Conservation (phyloP, 352 stramenopile genomes). For the Pythium plurisporium region DNA sequence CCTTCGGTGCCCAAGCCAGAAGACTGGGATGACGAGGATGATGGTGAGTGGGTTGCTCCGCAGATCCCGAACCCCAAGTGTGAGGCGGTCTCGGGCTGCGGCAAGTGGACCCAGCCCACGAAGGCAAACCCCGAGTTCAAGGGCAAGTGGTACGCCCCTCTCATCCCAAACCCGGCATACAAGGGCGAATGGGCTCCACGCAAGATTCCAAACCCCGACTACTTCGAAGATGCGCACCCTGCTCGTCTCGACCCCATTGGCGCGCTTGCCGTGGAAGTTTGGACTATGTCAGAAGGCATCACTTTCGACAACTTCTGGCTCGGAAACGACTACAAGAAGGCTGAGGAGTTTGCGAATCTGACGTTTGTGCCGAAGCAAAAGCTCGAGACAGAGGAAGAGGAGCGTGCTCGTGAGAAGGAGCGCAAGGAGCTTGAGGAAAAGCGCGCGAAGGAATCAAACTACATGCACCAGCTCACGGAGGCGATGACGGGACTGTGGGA, state of each 20-base stretch:
- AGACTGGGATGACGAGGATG: conserved; percentile 94
- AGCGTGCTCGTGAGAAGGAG: conserved; percentile 47
- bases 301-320: conserved; percentile 93
- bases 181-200: conserved; percentile 88
- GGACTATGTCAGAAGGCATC: conserved; percentile 87
- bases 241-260: conserved; percentile 85
- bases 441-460: conserved; percentile 43
- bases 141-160: conserved; percentile 88
- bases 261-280: conserved; percentile 89
- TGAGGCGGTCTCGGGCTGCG: conserved; percentile 77
- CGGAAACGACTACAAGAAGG: conserved; percentile 76
- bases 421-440: conserved; percentile 29
- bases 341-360: conserved; percentile 67
- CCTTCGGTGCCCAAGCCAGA: conserved; percentile 77
- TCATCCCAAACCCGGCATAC: conserved; percentile 92
- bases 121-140: conserved; percentile 91
- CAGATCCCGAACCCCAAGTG: conserved; percentile 90
- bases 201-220: conserved; percentile 89
- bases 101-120: conserved; percentile 83
- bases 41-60: conserved; percentile 89
- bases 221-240: conserved; percentile 82
- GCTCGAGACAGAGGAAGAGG: conserved; percentile 48
- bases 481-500: conserved; percentile 37
- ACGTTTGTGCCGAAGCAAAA: conserved; percentile 78
- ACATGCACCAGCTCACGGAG: conserved; percentile 40